Evolutionary conservation across 805 yeast species (phyloP).

Genomic region (Teunomyces barrocoloradensis): DNA sequence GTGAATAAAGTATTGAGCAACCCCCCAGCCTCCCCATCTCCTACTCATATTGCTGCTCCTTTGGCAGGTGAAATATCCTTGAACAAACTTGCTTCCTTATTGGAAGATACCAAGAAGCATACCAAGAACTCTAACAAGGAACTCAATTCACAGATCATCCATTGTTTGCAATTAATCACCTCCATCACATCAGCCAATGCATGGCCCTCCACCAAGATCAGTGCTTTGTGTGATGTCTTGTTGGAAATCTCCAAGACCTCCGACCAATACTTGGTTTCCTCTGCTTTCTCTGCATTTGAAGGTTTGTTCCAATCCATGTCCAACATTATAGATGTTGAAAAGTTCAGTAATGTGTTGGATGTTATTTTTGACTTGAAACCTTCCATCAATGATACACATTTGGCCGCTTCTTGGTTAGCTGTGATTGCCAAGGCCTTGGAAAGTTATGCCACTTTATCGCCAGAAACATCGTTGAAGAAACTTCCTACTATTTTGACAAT

Average conservation of each 20-base stretch:
- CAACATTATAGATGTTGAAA: conserved; percentile 58
- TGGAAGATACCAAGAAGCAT: conserved; percentile 33
- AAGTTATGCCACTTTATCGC: conserved; percentile 33
- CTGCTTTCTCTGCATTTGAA: conserved; percentile 82
- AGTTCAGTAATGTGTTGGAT: conserved; percentile 61
- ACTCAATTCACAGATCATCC: conserved; percentile 59
- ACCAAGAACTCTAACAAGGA: conserved; percentile 45
- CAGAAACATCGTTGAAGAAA: conserved; percentile 48
- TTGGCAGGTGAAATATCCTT: conserved; percentile 68
- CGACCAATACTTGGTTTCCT: conserved; percentile 79
- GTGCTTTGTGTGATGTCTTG: conserved; percentile 70
- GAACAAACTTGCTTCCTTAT: conserved; percentile 47
- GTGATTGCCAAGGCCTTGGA: conserved; percentile 80
- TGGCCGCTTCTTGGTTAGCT: conserved; percentile 94
- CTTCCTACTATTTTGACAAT: conserved; percentile 48
- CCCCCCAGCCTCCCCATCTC: conserved; percentile 75
- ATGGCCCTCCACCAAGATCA: conserved; percentile 78
- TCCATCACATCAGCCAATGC: conserved; percentile 68
- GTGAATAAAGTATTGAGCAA: conserved; percentile 58
- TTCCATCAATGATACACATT: conserved; percentile 72
- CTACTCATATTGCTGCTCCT: conserved; percentile 74
- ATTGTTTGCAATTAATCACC: conserved; percentile 71
- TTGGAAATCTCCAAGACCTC: conserved; percentile 75
- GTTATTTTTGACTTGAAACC: conserved; percentile 80
- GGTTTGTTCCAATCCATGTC: conserved; percentile 69